phyloP scores from a whole-genome alignment of 2,329 filamentous ascomycete genomes.

The Tolypocladium tropicale region DNA sequence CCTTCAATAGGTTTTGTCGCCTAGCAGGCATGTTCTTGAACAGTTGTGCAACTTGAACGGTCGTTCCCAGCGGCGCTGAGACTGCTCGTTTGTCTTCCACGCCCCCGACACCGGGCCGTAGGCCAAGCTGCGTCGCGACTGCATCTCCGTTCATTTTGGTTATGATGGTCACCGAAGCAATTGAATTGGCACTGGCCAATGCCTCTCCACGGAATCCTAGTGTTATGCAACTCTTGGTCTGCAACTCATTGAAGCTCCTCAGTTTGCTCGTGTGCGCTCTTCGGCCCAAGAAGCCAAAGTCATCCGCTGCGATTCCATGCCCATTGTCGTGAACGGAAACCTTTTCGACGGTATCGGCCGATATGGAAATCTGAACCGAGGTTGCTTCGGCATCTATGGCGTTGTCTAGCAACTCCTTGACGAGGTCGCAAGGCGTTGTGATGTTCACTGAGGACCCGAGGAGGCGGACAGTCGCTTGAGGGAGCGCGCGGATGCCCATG shows the following conservation, averaged over 20 bases:
- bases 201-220: constrained; percentile 73
- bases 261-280: constrained; percentile 69
- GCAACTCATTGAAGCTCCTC: constrained; percentile 50
- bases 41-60: constrained; percentile 48
- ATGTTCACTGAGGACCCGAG: constrained; percentile 53
- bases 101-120: constrained; percentile 25
- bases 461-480: constrained; percentile 38
- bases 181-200: constrained; percentile 51
- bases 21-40: constrained; percentile 55
- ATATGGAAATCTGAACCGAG: constrained; percentile 53
- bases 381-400: constrained; percentile 62
- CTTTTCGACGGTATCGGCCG: constrained; percentile 55
- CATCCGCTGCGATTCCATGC: constrained; percentile 53
- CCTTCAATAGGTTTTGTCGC: constrained; percentile 45
- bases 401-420: constrained; percentile 74
- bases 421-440: constrained; percentile 46
- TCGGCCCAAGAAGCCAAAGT: constrained; percentile 52
- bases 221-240: constrained; percentile 41
- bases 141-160: constrained; percentile 53
- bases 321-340: constrained; percentile 67
- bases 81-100: constrained; percentile 18
- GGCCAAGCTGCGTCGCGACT: constrained; percentile 40
- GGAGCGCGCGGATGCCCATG: constrained; percentile 42
- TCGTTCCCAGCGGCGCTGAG: constrained; percentile 57
- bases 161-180: constrained; percentile 50